Evolutionary conservation across 768 basidiomycete genomes (phyloP), one percentile per base, ranked within the genome.

Genomic region (Sarcodon sp.): DNA sequence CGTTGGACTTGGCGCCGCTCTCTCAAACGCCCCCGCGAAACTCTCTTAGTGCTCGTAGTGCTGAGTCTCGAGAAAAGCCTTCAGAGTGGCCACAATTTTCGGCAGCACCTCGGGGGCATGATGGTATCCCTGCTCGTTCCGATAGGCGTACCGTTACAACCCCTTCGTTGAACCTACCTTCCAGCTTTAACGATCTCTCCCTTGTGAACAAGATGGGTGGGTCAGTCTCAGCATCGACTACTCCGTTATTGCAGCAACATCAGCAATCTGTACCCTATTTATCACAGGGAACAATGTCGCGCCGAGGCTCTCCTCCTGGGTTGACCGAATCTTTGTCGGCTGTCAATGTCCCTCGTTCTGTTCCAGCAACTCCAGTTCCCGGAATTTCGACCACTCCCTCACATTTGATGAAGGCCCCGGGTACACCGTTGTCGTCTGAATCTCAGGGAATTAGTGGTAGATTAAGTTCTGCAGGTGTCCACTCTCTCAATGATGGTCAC

Each of bases 61-160:
- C 75, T 31, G 80, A 84, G 33, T 63, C 69, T 43, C 70, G 76
- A 33, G 82, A 83, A 59, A 84, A 81, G 61, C 72, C 87, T 7
- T 90, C 90, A 1, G 92, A 96, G 61, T 97, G 93, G 93, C 88
- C 92, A 33, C 89, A 91, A 62, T 96, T 91, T 65, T 69, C 77
- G 43, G 76, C 75, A 27, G 71, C 72, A 43, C 60, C 72, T 39
- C 79, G 83, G 56, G 74, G 69, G 31, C 77, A 79, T 33, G 87
- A 88, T 35, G 69, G 70, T 10, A 55, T 77, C 33, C 59, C 65
- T 38, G 67, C 71, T 37, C 75, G 82, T 47, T 56, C 66, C 32
- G 83, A 86, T 48, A 75, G 86, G 52, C 80, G 86, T 34, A 77
- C 69, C 31, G 82, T 83, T 36, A 87, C 85, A 4, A 87, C 83